Percentiles rank a stretch among this genome's conserved stretches.
These are phyloP conservation scores for Alternaria sp. DNA, from an alignment of 2,329 filamentous ascomycete genomes.

Conservation along the genomic window DNA sequence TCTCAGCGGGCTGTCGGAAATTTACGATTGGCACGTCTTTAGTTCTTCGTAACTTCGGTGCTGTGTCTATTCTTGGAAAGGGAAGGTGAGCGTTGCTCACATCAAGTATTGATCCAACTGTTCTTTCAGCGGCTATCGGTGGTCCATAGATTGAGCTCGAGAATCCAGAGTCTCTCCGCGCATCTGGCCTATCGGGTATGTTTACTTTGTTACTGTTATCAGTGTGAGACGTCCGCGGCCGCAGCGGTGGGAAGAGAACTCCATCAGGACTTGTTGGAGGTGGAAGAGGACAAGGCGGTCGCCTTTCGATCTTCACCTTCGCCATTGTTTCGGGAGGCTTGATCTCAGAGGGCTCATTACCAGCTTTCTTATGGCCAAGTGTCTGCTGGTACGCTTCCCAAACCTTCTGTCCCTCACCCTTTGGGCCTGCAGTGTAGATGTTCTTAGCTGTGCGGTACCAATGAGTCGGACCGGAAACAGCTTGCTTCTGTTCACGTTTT, in stretches of 20 bases:
- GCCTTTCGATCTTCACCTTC: not conserved
- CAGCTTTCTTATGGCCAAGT: constrained; percentile 12
- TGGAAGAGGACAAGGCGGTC: not conserved
- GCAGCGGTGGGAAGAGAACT: not conserved
- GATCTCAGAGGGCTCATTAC: not conserved
- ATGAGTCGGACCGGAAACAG: not conserved
- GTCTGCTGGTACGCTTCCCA: constrained; percentile 23
- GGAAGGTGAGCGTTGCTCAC: constrained; percentile 25
- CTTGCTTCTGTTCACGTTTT: not conserved
- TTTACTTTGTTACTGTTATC: not conserved
- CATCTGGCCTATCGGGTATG: not conserved
- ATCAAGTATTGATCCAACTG: constrained; percentile 3
- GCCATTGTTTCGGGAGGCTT: not conserved
- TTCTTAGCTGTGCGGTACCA: constrained; percentile 18
- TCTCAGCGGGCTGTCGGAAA: not conserved
- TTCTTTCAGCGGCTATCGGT: constrained; percentile 9
- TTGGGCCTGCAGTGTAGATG: constrained; percentile 30
- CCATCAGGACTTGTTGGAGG: not conserved
- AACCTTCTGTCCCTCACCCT: constrained; percentile 36
- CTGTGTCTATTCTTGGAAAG: constrained; percentile 2
- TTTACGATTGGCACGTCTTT: not conserved
- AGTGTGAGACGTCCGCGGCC: not conserved
- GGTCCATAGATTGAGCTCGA: constrained; percentile 18
- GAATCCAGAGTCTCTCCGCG: constrained; percentile 5
- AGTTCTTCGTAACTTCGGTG: not conserved